phyloP scores from a whole-genome alignment of 306 rosid genomes.

The Glycine latifolia region DNA sequence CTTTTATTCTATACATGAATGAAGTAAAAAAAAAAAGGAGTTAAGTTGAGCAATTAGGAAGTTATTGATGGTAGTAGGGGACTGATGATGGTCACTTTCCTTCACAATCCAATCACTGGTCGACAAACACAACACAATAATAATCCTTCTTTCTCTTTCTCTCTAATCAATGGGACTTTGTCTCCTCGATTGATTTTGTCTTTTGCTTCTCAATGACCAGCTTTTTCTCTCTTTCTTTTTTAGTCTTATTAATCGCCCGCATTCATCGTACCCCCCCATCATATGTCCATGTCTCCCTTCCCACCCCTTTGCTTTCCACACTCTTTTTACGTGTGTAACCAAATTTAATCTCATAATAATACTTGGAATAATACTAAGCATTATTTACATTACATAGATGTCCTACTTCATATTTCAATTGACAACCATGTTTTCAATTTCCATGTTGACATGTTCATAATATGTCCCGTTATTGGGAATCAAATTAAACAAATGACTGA shows the following conservation, averaged over 20 bases:
- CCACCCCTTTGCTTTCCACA: background rate
- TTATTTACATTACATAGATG: background rate
- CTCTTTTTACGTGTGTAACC: too few species aligned
- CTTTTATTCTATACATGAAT: too few species aligned
- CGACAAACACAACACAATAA: conserved; percentile 38
- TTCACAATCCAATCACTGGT: conserved; percentile 44
- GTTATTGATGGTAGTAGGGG: background rate
- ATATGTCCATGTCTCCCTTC: conserved; percentile 63
- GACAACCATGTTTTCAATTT: too few species aligned
- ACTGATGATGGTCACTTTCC: conserved; percentile 51
- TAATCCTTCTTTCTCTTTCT: conserved; percentile 40
- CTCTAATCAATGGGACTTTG: conserved; percentile 58
- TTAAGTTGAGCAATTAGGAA: too few species aligned
- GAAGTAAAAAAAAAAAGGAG: too few species aligned
- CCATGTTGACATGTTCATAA: too few species aligned
- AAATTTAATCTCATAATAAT: too few species aligned
- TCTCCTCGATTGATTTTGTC: conserved; percentile 54
- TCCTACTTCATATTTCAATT: conserved; percentile 5
- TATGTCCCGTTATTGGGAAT: too few species aligned
- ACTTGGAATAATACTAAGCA: too few species aligned
- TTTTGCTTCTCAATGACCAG: conserved; percentile 36
- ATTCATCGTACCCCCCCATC: conserved; percentile 69
- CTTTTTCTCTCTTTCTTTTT: conserved; percentile 39
- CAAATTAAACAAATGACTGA: too few species aligned
- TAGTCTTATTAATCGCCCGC: conserved; percentile 71